A percentile compares a stretch with the other conserved stretches of the same genome.
phyloP scores from a whole-genome alignment of 805 yeast species.

The Torulaspora quercuum region DNA sequence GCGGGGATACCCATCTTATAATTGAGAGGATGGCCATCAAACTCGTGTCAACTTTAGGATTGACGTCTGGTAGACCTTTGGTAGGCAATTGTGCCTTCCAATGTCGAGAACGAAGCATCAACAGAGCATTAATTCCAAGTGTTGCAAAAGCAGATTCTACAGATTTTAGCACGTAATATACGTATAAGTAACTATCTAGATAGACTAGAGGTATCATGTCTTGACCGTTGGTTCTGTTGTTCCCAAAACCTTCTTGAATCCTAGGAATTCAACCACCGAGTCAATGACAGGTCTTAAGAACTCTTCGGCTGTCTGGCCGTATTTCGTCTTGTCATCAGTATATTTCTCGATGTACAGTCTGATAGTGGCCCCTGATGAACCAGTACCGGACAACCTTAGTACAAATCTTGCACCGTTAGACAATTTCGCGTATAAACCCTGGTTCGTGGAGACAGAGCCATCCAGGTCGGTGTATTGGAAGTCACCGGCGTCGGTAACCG shows the following conservation, averaged over 20 bases:
- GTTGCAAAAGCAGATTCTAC: no score
- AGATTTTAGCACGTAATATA: conserved; percentile 1
- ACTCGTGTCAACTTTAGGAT: no score
- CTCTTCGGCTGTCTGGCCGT: conserved; percentile 55
- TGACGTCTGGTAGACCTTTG: no score
- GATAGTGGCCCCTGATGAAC: conserved; percentile 96
- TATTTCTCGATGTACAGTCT: conserved; percentile 87
- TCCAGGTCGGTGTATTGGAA: conserved; percentile 92
- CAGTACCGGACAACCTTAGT: conserved; percentile 92
- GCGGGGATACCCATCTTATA: no score
- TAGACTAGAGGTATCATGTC: conserved; percentile 45
- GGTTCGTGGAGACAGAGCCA: conserved; percentile 82
- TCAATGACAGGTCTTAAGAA: conserved; percentile 62
- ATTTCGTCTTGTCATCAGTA: conserved; percentile 53
- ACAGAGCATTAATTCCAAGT: no score
- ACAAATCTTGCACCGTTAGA: conserved; percentile 80
- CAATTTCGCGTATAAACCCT: conserved; percentile 83
- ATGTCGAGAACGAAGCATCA: no score
- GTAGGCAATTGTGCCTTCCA: no score
- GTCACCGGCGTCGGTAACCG: conserved; percentile 75
- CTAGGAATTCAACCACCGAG: conserved; percentile 62
- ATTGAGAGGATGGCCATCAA: no score
- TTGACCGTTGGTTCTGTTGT: conserved; percentile 85
- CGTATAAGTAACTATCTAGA: conserved; percentile 1
- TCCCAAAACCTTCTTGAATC: conserved; percentile 70